Evolutionary conservation across 2,329 filamentous ascomycete species (phyloP).

Genomic region (Achaetomium macrosporum): DNA sequence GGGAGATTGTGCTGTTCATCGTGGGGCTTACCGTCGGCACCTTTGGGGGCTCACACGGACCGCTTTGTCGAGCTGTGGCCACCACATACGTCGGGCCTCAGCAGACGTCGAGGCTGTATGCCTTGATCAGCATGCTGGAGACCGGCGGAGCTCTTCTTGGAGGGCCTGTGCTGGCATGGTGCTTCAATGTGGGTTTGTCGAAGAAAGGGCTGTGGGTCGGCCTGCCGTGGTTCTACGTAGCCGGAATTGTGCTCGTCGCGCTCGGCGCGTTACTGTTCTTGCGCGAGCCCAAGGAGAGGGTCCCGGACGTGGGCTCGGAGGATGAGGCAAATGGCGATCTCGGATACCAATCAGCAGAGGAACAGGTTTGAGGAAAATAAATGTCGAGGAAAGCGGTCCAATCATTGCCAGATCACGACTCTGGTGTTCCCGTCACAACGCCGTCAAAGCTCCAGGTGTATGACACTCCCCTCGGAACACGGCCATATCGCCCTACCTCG

Average conservation of each 20-base stretch:
- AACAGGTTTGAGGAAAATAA: neutral
- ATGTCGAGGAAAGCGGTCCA: too few relatives aligned
- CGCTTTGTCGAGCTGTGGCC: conserved; percentile 15
- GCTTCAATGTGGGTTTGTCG: conserved; percentile 17
- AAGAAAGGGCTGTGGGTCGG: conserved; percentile 16
- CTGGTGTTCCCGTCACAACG: too few relatives aligned
- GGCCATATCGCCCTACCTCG: too few relatives aligned
- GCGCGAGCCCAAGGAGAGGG: conserved; percentile 3
- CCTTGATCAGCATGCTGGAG: conserved; percentile 21
- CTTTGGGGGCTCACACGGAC: conserved; percentile 13
- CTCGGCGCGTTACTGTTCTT: conserved; percentile 15
- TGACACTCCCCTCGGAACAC: too few relatives aligned
- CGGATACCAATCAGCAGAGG: conserved; percentile 14
- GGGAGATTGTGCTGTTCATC: conserved; percentile 13
- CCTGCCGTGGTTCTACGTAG: conserved; percentile 22
- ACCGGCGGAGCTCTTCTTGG: conserved; percentile 18
- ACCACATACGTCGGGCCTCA: conserved; percentile 20
- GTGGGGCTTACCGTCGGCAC: conserved; percentile 17
- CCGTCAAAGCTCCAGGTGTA: too few relatives aligned
- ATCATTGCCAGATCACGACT: too few relatives aligned
- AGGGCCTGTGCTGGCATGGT: conserved; percentile 18
- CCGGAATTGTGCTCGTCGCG: conserved; percentile 7
- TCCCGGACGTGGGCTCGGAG: neutral
- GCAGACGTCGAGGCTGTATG: conserved; percentile 21
- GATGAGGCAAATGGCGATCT: conserved; percentile 5